Percentiles rank a stretch among this genome's conserved stretches.
These are phyloP conservation scores for Carex pumila DNA, from an alignment of 176 grass and related monocot genomes.

Conservation along the genomic window DNA sequence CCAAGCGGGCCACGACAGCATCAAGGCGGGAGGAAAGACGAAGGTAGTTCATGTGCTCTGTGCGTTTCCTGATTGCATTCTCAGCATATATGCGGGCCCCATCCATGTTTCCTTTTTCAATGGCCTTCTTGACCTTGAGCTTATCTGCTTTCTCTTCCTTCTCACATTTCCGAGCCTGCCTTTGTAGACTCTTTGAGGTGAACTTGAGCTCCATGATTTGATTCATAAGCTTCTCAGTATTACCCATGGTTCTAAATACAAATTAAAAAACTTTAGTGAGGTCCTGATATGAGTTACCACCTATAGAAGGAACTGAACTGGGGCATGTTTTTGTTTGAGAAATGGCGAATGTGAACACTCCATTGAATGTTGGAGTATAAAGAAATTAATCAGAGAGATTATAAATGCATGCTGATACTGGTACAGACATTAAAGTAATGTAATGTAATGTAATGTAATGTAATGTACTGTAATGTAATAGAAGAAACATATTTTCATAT, in stretches of 20 bases:
- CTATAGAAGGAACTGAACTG: not conserved
- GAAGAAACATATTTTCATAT: not conserved
- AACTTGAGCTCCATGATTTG: constrained; percentile 99
- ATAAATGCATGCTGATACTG: not conserved
- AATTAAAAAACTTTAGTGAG: not conserved
- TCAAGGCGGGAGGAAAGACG: constrained; percentile 87
- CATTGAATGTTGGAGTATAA: not conserved
- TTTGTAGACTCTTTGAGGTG: constrained; percentile 87
- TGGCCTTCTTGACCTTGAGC: constrained; percentile 98
- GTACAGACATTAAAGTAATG: not conserved
- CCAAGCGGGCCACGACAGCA: constrained; percentile 85
- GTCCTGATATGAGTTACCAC: not conserved
- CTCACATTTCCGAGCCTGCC: constrained; percentile 92
- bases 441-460: not conserved
- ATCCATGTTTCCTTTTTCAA: constrained; percentile 94
- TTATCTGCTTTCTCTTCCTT: constrained; percentile 96
- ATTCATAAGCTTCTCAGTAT: constrained; percentile 93
- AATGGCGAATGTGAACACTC: not conserved
- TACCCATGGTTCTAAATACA: constrained; percentile 46
- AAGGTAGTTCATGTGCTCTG: constrained; percentile 97
- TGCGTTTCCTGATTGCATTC: constrained; percentile 96
- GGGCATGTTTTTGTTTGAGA: not conserved
- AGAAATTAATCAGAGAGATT: not conserved
- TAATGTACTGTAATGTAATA: not conserved
- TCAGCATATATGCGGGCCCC: constrained; percentile 97